Conservation (phyloP, 129 eudicot genomes). For the Solidago caesia region DNA sequence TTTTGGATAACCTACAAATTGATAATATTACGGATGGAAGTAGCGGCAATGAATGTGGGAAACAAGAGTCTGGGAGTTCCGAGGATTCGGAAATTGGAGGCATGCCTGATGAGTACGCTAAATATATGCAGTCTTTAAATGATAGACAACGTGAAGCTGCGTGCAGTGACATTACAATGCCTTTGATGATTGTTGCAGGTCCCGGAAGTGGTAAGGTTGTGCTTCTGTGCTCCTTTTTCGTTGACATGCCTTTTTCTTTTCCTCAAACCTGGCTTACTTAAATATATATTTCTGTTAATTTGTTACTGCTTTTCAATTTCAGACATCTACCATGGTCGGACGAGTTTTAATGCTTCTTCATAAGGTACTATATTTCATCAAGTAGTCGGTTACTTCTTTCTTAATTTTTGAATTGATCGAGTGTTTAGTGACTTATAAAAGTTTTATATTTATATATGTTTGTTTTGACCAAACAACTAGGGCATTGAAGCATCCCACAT, state of each 20-base stretch:
- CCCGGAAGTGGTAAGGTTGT: conserved; percentile 99
- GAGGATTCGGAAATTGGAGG: conserved; percentile 30
- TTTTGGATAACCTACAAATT: conserved; percentile 29
- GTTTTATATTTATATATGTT: background rate
- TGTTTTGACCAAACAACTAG: conserved; percentile 32
- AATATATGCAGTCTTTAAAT: conserved; percentile 67
- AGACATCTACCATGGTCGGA: conserved; percentile 99
- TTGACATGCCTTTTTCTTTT: background rate
- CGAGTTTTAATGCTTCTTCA: conserved; percentile 86
- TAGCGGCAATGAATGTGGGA: conserved; percentile 25
- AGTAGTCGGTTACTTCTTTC: background rate
- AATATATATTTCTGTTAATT: background rate
- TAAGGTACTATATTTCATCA: conserved; percentile 50
- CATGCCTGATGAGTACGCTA: conserved; percentile 81
- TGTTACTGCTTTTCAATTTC: conserved; percentile 19
- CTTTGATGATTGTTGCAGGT: conserved; percentile 93
- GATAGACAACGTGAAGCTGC: conserved; percentile 94
- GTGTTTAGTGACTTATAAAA: conserved; percentile 1
- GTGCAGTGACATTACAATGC: conserved; percentile 75
- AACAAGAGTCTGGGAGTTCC: background rate
- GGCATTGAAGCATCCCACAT: conserved; percentile 82
- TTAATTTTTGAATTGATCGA: conserved; percentile 13
- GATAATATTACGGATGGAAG: conserved; percentile 19
- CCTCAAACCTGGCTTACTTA: conserved; percentile 13
- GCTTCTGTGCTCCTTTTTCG: conserved; percentile 1